phyloP scores from a whole-genome alignment of 75 land plant genomes.

The Adiantum capillusveneris region DNA sequence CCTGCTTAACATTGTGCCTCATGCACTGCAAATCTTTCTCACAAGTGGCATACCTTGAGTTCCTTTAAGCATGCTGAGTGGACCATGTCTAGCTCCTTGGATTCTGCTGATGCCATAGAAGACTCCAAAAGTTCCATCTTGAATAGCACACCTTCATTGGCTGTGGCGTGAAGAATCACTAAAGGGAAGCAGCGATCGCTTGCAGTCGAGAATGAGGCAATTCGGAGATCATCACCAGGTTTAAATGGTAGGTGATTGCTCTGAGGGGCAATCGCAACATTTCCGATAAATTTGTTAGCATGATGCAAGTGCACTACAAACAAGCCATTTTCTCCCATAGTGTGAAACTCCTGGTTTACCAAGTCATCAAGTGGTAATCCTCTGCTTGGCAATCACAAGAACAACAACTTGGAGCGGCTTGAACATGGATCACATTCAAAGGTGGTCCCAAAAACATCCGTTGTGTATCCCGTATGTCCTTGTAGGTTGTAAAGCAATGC shows the following conservation, averaged over 20 bases:
- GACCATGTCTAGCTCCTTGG: conserved; percentile 38
- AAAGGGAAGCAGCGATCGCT: conserved; percentile 93
- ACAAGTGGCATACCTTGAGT: conserved; percentile 42
- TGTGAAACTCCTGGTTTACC: too few species aligned
- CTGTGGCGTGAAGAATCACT: conserved; percentile 73
- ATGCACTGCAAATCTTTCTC: too few species aligned
- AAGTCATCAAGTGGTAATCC: too few species aligned
- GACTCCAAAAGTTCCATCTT: conserved; percentile 52
- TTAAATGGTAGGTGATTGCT: neutral
- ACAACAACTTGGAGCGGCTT: too few species aligned
- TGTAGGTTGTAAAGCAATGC: too few species aligned
- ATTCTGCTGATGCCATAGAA: conserved; percentile 15
- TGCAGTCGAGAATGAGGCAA: conserved; percentile 59
- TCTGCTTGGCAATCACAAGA: too few species aligned
- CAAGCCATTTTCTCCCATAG: neutral
- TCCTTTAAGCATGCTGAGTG: conserved; percentile 67
- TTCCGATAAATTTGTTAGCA: neutral
- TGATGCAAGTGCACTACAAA: neutral
- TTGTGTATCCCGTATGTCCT: too few species aligned
- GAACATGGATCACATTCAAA: too few species aligned
- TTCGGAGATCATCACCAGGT: conserved; percentile 45
- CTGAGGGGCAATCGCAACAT: neutral
- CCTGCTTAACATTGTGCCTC: too few species aligned
- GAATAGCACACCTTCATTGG: conserved; percentile 49
- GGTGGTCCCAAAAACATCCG: too few species aligned